A percentile compares a stretch with the other conserved stretches of the same genome.
Evolutionary conservation across 257 asterid genomes (phyloP).

Genomic region (Solanum rostratum): DNA sequence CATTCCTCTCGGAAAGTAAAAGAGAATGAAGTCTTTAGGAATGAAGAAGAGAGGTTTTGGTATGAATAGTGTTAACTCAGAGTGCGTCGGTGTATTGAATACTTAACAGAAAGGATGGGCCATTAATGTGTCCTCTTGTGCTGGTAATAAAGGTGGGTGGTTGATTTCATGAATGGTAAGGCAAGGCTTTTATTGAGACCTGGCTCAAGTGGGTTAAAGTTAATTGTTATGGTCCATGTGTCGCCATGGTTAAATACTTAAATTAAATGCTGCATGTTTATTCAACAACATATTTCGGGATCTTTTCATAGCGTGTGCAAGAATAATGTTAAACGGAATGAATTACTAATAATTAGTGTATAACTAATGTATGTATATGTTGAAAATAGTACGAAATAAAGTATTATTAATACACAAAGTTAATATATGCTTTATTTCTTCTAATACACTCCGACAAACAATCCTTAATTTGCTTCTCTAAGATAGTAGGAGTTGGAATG

Average conservation of each 20-base stretch:
- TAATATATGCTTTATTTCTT: too few relatives aligned
- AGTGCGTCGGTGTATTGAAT: background rate
- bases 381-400: too few relatives aligned
- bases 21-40: background rate
- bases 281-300: too few relatives aligned
- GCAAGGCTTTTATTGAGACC: slow-evolving; percentile 1
- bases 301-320: too few relatives aligned
- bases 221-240: slow-evolving; percentile 7
- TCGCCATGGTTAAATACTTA: background rate
- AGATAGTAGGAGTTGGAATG: too few relatives aligned
- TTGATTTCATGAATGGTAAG: slow-evolving; percentile 41
- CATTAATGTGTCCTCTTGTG: slow-evolving; percentile 15
- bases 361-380: too few relatives aligned
- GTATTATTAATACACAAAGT: too few relatives aligned
- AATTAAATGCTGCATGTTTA: too few relatives aligned
- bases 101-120: background rate
- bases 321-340: too few relatives aligned
- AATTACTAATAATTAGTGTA: too few relatives aligned
- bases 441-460: too few relatives aligned
- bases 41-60: background rate
- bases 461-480: too few relatives aligned
- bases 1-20: slow-evolving; percentile 20
- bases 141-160: slow-evolving; percentile 56
- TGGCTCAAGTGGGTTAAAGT: slow-evolving; percentile 1
- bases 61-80: background rate